These are phyloP conservation scores for Neurospora pannonica DNA, from an alignment of 495 filamentous ascomycete genomes.

Conservation along the genomic window DNA sequence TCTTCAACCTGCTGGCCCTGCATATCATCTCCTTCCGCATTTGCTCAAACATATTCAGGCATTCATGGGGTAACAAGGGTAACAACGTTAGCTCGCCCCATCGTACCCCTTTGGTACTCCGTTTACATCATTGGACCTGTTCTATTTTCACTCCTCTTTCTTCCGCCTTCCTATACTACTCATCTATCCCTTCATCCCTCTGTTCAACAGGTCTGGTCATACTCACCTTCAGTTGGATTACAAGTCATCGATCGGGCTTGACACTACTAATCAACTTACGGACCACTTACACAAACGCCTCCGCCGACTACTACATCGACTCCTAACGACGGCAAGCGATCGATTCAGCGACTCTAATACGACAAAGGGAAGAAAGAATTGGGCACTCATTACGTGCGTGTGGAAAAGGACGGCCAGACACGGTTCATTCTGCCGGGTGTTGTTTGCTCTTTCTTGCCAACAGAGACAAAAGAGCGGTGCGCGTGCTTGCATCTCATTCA, in stretches of 20 bases:
- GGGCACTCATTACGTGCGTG: not conserved
- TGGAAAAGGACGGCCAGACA: not conserved
- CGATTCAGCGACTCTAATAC: not conserved
- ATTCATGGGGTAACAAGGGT: not conserved
- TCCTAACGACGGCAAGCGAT: not conserved
- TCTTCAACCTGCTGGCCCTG: not conserved
- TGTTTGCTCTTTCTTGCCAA: not conserved
- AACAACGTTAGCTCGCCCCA: not conserved
- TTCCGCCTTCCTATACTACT: not conserved
- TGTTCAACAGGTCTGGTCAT: not conserved
- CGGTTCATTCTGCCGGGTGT: not conserved
- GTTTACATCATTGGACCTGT: not conserved
- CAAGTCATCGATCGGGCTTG: not conserved
- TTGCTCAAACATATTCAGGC: not conserved
- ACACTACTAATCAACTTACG: not conserved
- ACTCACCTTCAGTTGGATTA: not conserved
- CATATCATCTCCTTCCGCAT: not conserved
- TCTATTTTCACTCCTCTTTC: not conserved
- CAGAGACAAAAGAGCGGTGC: not conserved
- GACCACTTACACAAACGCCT: not conserved
- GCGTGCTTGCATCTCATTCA: not conserved
- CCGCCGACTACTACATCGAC: not conserved
- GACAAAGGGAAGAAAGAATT: not conserved
- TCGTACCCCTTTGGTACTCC: not conserved
- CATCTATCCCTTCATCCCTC: not conserved